Conservation (phyloP, 1,284 basidiomycete species). For the Inonotus obliquus region DNA sequence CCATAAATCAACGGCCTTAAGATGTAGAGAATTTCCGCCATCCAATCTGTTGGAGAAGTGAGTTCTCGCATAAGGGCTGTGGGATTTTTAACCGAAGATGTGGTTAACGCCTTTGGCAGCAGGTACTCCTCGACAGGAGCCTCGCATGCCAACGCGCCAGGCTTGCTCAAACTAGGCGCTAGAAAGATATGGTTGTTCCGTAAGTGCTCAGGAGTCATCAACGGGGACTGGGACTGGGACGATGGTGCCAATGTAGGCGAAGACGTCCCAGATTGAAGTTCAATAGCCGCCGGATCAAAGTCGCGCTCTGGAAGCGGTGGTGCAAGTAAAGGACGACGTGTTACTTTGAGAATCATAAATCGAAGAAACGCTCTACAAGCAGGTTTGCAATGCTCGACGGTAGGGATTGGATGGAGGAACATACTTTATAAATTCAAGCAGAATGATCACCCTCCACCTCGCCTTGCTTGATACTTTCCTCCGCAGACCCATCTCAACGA, state of each 20-base stretch:
- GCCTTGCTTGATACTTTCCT: conserved; percentile 58
- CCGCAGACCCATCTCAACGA: conserved; percentile 83
- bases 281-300: conserved; percentile 68
- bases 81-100: conserved; percentile 64
- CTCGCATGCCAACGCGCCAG: conserved; percentile 46
- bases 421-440: conserved; percentile 79
- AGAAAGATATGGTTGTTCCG: conserved; percentile 73
- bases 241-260: conserved; percentile 56
- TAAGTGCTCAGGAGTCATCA: conserved; percentile 66
- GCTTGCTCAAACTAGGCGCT: conserved; percentile 42
- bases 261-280: conserved; percentile 47
- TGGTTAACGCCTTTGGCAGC: conserved; percentile 70
- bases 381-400: not conserved
- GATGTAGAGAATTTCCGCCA: conserved; percentile 62
- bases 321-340: conserved; percentile 66
- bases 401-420: not conserved
- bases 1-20: conserved; percentile 72
- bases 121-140: conserved; percentile 69
- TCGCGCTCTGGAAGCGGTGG: conserved; percentile 83
- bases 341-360: conserved; percentile 64
- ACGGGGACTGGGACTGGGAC: conserved; percentile 43
- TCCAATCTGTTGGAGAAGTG: conserved; percentile 63
- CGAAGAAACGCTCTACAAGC: conserved; percentile 63
- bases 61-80: conserved; percentile 57
- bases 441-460: conserved; percentile 68